A percentile compares a stretch with the other conserved stretches of the same genome.
Conservation (phyloP, 257 asterid genomes). For the Forsythia suspensa region DNA sequence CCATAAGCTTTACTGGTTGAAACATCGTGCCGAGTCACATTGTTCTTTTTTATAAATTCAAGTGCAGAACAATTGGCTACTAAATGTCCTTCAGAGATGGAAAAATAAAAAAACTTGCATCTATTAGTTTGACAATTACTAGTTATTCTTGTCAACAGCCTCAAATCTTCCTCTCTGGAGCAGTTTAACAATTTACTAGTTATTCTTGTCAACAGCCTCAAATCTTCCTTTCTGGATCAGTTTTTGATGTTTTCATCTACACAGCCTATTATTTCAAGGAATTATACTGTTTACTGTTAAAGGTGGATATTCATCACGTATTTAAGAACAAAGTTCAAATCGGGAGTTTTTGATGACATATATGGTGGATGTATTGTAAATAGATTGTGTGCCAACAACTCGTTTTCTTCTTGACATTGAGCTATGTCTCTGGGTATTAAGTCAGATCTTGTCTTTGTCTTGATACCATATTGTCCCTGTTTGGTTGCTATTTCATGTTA, state of each 20-base stretch:
- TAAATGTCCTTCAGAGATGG: constrained; percentile 11
- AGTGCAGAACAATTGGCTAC: not conserved
- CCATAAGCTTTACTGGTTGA: constrained; percentile 9
- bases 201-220: constrained; percentile 9
- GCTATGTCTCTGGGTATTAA: not conserved
- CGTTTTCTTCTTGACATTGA: not conserved
- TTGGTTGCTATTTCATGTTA: not conserved
- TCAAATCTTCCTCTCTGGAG: not conserved
- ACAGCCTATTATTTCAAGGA: not conserved
- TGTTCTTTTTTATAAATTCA: not conserved
- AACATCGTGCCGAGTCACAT: not conserved
- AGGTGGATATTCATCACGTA: not conserved
- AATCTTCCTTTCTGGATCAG: not conserved
- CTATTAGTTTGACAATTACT: not conserved
- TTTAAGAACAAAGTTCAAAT: not conserved
- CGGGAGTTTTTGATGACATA: not conserved
- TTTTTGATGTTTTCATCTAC: not conserved
- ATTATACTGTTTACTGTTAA: not conserved
- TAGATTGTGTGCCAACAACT: not conserved
- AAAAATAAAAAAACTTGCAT: not conserved
- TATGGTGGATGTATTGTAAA: not conserved
- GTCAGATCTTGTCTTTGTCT: not conserved
- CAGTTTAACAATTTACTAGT: not conserved
- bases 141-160: constrained; percentile 8
- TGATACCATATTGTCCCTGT: not conserved